phyloP scores from a whole-genome alignment of 2,329 filamentous ascomycete genomes.

The Chrysoporthe cubensis region DNA sequence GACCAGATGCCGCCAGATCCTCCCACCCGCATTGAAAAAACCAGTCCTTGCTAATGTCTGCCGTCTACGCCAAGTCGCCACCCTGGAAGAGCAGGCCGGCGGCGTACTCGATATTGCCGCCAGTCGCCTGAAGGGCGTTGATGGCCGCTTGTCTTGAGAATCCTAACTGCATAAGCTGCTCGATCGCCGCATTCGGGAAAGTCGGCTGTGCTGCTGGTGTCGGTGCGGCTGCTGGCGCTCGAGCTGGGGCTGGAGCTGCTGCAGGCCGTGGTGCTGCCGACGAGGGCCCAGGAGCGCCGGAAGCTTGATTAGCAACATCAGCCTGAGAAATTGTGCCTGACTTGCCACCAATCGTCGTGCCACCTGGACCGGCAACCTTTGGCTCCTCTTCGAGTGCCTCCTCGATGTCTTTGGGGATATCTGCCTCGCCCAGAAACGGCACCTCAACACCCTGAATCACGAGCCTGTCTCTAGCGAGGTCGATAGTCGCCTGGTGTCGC shows the following conservation, averaged over 20 bases:
- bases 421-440: constrained; percentile 86
- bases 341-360: constrained; percentile 83
- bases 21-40: constrained; percentile 13
- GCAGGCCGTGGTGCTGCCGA: constrained; percentile 33
- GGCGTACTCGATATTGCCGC: constrained; percentile 87
- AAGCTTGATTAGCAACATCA: neutral
- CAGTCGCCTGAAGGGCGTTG: constrained; percentile 78
- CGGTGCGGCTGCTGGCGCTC: constrained; percentile 34
- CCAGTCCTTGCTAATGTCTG: constrained; percentile 31
- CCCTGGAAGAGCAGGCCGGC: constrained; percentile 74
- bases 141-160: constrained; percentile 77
- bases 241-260: constrained; percentile 35
- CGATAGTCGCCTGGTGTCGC: constrained; percentile 90
- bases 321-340: constrained; percentile 71
- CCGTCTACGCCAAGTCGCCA: constrained; percentile 32
- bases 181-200: constrained; percentile 68
- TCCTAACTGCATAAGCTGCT: constrained; percentile 76
- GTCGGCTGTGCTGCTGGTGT: constrained; percentile 28
- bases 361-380: constrained; percentile 80
- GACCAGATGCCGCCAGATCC: constrained; percentile 12
- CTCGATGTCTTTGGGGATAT: constrained; percentile 86
- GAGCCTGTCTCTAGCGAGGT: constrained; percentile 81
- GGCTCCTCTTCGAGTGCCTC: constrained; percentile 78
- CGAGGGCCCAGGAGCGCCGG: constrained; percentile 31
- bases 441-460: constrained; percentile 89